phyloP scores from a whole-genome alignment of 2,329 filamentous ascomycete species.

The Verticillium nubilum region DNA sequence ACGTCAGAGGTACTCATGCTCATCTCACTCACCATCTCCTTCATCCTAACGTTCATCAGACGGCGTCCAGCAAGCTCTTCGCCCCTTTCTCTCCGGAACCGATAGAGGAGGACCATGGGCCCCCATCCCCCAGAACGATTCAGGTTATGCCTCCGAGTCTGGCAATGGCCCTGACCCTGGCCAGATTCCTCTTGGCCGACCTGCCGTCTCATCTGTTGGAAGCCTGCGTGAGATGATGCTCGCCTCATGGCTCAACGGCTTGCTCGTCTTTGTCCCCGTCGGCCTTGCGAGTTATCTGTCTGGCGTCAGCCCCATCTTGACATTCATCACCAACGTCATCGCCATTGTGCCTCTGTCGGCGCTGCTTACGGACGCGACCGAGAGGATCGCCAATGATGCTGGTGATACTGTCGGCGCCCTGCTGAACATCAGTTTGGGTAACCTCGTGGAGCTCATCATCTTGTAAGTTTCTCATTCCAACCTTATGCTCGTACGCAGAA shows the following conservation, averaged over 20 bases:
- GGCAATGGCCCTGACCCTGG: not conserved
- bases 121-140: not conserved
- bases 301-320: slow-evolving; percentile 27
- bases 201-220: not conserved
- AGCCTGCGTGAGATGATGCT: slow-evolving; percentile 15
- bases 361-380: slow-evolving; percentile 53
- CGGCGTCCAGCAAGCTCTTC: not conserved
- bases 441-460: slow-evolving; percentile 58
- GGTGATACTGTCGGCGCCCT: slow-evolving; percentile 55
- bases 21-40: not conserved
- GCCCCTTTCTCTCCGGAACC: not conserved
- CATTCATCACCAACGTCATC: slow-evolving; percentile 56
- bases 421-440: slow-evolving; percentile 58
- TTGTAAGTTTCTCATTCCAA: slow-evolving; percentile 31
- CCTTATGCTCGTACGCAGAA: slow-evolving; percentile 9
- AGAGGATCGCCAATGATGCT: slow-evolving; percentile 49
- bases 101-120: not conserved
- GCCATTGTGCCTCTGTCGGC: slow-evolving; percentile 56
- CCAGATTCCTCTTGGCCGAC: not conserved
- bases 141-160: not conserved
- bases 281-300: slow-evolving; percentile 51
- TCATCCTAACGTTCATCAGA: not conserved
- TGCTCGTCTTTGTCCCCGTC: slow-evolving; percentile 66
- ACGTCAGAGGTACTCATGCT: not conserved
- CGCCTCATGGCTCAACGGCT: slow-evolving; percentile 52